Conservation (phyloP, 176 grass and related monocot genomes). For the Puccinellia tenuiflora region DNA sequence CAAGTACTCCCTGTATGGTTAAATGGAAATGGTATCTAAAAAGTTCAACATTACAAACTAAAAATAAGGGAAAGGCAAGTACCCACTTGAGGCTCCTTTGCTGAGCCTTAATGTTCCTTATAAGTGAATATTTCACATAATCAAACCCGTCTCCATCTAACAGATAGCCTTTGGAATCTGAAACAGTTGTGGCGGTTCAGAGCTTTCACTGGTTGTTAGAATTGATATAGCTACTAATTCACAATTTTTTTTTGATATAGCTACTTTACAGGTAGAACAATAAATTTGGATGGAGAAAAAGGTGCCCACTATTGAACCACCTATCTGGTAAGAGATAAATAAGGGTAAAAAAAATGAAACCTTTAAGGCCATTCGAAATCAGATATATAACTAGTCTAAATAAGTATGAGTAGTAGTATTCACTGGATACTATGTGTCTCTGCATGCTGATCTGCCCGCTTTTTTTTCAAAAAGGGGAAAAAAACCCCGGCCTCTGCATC, state of each 20-base stretch:
- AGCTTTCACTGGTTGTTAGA: slow-evolving; percentile 14
- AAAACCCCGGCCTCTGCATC: no score
- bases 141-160: slow-evolving; percentile 92
- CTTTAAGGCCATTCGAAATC: not conserved
- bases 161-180: slow-evolving; percentile 97
- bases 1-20: slow-evolving; percentile 77
- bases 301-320: not conserved
- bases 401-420: slow-evolving; percentile 2
- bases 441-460: not conserved
- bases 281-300: not conserved
- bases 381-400: slow-evolving; percentile 10
- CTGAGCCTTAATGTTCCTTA: slow-evolving; percentile 86
- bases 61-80: slow-evolving; percentile 32
- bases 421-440: not conserved
- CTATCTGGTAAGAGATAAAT: slow-evolving; percentile 6
- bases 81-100: slow-evolving; percentile 84
- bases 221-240: not conserved
- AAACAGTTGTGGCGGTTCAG: slow-evolving; percentile 8
- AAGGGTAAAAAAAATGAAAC: not conserved
- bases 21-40: slow-evolving; percentile 36
- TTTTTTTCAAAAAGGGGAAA: no score
- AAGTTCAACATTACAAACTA: slow-evolving; percentile 24
- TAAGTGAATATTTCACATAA: slow-evolving; percentile 87
- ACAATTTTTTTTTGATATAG: no score
- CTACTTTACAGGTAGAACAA: not conserved